phyloP scores from a whole-genome alignment of 129 eudicot species.

The Arctium lappa region DNA sequence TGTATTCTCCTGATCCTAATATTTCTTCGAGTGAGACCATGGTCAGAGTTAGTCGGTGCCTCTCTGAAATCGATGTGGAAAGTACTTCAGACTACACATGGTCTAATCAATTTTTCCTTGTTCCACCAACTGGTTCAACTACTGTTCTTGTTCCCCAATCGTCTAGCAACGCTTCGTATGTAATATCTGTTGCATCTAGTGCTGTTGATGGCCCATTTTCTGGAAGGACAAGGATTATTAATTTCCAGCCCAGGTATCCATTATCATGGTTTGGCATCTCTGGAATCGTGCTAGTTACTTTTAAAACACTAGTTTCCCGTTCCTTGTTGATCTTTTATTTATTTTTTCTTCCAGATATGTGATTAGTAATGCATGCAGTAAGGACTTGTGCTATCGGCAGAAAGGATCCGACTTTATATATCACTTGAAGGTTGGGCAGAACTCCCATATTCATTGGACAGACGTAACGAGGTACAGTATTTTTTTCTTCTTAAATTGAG shows the following conservation, averaged over 20 bases:
- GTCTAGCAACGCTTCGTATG: constrained; percentile 52
- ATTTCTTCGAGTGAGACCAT: constrained; percentile 60
- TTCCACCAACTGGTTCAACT: constrained; percentile 86
- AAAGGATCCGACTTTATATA: constrained; percentile 70
- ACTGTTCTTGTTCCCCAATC: constrained; percentile 75
- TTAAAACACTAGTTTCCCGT: not conserved
- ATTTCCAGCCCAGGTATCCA: constrained; percentile 82
- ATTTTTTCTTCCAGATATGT: constrained; percentile 60
- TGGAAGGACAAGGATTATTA: constrained; percentile 82
- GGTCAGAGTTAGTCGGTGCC: constrained; percentile 63
- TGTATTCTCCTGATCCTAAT: constrained; percentile 87
- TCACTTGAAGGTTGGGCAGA: constrained; percentile 52
- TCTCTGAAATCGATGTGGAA: constrained; percentile 29
- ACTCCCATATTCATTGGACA: constrained; percentile 79
- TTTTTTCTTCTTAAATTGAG: not conserved
- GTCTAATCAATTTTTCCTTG: constrained; percentile 81
- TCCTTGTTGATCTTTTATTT: not conserved
- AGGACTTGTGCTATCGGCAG: constrained; percentile 77
- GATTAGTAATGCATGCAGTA: constrained; percentile 87
- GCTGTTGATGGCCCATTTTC: constrained; percentile 72
- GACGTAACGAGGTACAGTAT: constrained; percentile 59
- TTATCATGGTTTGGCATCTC: not conserved
- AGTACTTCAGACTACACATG: constrained; percentile 44
- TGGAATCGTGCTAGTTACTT: not conserved
- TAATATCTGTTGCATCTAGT: constrained; percentile 69